Base-by-base conservation (phyloP, 2,329 filamentous ascomycete species). In the Chaetomiaceae sp. region DNA sequence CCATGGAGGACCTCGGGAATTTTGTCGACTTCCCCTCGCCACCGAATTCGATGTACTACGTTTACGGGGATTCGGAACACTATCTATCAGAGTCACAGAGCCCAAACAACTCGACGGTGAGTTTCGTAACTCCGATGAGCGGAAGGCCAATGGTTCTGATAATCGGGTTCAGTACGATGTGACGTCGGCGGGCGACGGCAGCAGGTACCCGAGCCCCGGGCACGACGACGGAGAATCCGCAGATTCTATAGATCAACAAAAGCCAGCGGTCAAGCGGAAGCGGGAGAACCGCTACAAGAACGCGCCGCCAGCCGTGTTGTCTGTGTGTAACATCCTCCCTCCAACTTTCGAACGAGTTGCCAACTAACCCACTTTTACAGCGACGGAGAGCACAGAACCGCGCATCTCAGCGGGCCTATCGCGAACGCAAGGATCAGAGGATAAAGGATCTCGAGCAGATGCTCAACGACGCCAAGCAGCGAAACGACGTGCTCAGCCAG, bases 401-500 rank as follows among this genome's bases (percentile, higher is more conserved):
- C 49, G 80, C 80, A 34, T 82, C 80, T 2, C 80, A 84, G 64
- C 71, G 80, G 53, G 80, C 80, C 1, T 84, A 83, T 62, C 73
- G 80, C 43, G 80, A 84, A 64, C 74, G 81, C 48, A 84, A 84
- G 62, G 80, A 86, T 62, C 81, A 84, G 65, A 78, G 83, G 56
- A 84, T 84, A 62, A 78, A 78, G 56, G 82, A 85, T 59, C 75
- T 86, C 18, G 82, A 85, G 65, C 64, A 72, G 32, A 75, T 81
- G 60, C 75, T 85, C 29, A 67, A 67, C 42, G 75, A 78, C 16
- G 69, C 81, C 45, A 75, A 76, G 56, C 74, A 77, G 21, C 78
- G 76, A 59, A 80, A 84, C 64, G 76, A 76, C 54, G 72, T 73
- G 30, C 74, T 85, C 48, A 74, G 75, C 56, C 72, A 75, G 47